phyloP scores from a whole-genome alignment of 2,329 filamentous ascomycete genomes.

The Calonectria ilicicola region DNA sequence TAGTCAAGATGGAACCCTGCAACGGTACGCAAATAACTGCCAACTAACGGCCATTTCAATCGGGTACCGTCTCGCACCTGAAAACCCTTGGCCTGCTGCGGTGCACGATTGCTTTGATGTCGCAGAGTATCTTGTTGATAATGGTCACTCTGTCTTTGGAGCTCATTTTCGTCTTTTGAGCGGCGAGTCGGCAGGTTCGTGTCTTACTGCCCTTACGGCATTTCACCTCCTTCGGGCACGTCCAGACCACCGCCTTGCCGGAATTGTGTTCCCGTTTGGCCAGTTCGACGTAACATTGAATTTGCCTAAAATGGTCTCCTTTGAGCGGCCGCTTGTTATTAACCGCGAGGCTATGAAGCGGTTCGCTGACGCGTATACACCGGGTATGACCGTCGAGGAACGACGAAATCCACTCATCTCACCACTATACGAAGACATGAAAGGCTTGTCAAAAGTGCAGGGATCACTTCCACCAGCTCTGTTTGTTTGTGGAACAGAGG shows the following conservation, averaged over 20 bases:
- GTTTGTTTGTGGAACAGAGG: neutral
- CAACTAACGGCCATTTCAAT: neutral
- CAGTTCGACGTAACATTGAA: neutral
- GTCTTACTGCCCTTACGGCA: neutral
- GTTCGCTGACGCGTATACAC: neutral
- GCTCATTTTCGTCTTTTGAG: neutral
- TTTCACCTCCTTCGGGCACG: neutral
- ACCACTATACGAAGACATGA: neutral
- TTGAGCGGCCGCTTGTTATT: neutral
- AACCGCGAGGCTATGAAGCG: neutral
- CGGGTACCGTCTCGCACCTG: neutral
- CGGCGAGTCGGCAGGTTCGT: neutral
- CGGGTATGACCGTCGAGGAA: neutral
- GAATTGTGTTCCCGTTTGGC: neutral
- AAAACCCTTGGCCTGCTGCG: neutral
- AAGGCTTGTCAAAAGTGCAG: neutral
- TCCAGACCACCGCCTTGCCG: neutral
- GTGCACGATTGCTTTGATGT: neutral
- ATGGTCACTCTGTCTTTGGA: neutral
- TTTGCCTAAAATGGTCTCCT: neutral
- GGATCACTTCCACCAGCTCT: neutral
- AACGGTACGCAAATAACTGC: neutral
- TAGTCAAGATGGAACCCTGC: neutral
- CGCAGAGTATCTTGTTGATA: neutral
- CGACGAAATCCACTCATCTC: neutral